Evolutionary conservation across 768 basidiomycete genomes (phyloP).

Genomic region (Pulveroboletus ravenelii): DNA sequence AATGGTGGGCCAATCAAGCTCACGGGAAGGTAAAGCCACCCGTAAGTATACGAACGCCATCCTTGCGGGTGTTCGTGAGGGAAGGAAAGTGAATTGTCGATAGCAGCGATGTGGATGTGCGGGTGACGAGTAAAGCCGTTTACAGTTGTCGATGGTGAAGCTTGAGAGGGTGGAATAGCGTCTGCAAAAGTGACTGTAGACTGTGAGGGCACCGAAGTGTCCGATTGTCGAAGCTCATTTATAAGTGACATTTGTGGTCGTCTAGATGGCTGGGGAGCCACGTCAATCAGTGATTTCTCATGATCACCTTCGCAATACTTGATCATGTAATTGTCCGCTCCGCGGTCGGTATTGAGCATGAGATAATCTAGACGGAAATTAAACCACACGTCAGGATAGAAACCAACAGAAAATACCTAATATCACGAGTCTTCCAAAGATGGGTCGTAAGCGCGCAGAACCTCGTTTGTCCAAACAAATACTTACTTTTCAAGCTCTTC

Average conservation of each 20-base stretch:
- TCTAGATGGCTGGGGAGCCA: conserved; percentile 68
- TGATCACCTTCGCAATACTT: conserved; percentile 82
- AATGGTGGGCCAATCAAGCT: conserved; percentile 83
- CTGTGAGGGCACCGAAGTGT: conserved; percentile 36
- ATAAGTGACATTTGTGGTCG: conserved; percentile 66
- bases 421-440: conserved; percentile 62
- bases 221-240: conserved; percentile 59
- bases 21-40: conserved; percentile 84
- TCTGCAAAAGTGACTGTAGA: conserved; percentile 37
- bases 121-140: conserved; percentile 54
- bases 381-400: neutral
- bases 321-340: conserved; percentile 90
- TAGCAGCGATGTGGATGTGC: conserved; percentile 88
- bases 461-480: neutral
- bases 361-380: conserved; percentile 58
- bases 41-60: conserved; percentile 78
- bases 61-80: conserved; percentile 87
- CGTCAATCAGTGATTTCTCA: conserved; percentile 72
- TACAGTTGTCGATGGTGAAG: conserved; percentile 30
- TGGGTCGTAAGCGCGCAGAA: conserved; percentile 8
- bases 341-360: conserved; percentile 88
- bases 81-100: conserved; percentile 90
- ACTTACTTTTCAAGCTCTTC: conserved; percentile 85
- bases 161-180: conserved; percentile 36
- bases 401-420: conserved; percentile 45